Evolutionary conservation across 1,284 basidiomycete genomes (phyloP).

Genomic region (Fistulina hepatica): DNA sequence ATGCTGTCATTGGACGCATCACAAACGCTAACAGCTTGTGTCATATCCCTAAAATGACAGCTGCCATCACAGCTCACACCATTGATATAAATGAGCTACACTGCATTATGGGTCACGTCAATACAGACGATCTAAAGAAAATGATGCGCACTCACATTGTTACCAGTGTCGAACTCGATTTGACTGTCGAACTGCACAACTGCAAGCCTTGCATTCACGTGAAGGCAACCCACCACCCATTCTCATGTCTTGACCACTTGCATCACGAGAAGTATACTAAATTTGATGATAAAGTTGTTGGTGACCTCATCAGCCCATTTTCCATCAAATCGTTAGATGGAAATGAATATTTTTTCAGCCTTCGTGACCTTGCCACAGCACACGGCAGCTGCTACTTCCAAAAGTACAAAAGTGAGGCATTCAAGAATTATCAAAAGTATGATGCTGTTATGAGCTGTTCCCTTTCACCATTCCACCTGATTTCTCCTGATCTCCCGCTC

Average conservation of each 20-base stretch:
- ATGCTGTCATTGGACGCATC: slow-evolving; percentile 5
- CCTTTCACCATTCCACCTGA: too few species aligned
- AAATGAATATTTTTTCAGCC: slow-evolving; percentile 1
- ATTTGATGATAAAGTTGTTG: slow-evolving; percentile 5
- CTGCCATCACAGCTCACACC: neutral
- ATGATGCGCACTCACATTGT: slow-evolving; percentile 8
- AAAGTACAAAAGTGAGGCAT: slow-evolving; percentile 13
- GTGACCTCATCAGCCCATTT: slow-evolving; percentile 1
- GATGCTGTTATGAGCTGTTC: too few species aligned
- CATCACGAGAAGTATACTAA: slow-evolving; percentile 3
- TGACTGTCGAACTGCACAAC: slow-evolving; percentile 2
- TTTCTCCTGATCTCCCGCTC: too few species aligned
- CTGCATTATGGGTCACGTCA: slow-evolving; percentile 5
- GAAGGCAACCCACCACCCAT: neutral
- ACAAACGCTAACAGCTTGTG: slow-evolving; percentile 7
- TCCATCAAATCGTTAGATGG: slow-evolving; percentile 6
- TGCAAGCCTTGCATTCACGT: slow-evolving; percentile 1
- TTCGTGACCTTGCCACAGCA: slow-evolving; percentile 9
- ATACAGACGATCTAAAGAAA: slow-evolving; percentile 2
- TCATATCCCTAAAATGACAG: slow-evolving; percentile 2
- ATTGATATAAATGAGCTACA: slow-evolving; percentile 5
- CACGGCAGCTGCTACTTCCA: slow-evolving; percentile 11
- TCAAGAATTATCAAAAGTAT: slow-evolving; percentile 15
- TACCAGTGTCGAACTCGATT: slow-evolving; percentile 4
- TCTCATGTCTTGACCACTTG: too few species aligned